Evolutionary conservation across 225 moss, liverwort and hornwort species (phyloP).

Genomic region (Asterella californica): DNA sequence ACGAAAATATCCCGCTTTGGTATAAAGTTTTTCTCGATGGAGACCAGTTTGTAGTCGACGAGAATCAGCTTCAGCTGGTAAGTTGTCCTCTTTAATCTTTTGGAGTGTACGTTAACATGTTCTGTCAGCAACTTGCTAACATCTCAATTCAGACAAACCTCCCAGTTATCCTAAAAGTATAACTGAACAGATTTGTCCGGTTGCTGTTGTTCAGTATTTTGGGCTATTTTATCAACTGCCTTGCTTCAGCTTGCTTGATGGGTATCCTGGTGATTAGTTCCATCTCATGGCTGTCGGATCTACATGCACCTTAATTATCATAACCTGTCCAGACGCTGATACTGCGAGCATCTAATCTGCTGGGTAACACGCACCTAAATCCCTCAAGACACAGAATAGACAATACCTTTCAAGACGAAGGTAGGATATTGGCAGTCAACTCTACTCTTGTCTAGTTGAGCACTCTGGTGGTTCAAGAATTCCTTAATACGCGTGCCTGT

Average conservation of each 20-base stretch:
- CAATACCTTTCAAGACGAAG: too few relatives aligned
- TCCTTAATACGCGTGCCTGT: not conserved
- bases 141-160: not conserved
- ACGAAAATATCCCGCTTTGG: conserved; percentile 70
- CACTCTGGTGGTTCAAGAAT: not conserved
- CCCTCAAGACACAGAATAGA: not conserved
- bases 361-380: not conserved
- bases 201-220: not conserved
- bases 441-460: not conserved
- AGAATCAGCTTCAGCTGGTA: conserved; percentile 56
- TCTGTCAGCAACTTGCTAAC: not conserved
- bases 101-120: too few relatives aligned
- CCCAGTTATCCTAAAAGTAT: not conserved
- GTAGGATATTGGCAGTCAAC: not conserved
- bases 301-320: not conserved
- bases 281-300: not conserved
- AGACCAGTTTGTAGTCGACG: conserved; percentile 52
- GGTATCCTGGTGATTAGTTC: not conserved
- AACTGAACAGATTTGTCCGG: not conserved
- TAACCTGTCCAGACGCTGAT: not conserved
- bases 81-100: not conserved
- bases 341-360: not conserved
- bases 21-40: conserved; percentile 63
- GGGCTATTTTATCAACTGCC: not conserved
- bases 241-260: not conserved